Base-by-base conservation (phyloP, 2,329 filamentous ascomycete species). In the Raffaelea deltoideospora region DNA sequence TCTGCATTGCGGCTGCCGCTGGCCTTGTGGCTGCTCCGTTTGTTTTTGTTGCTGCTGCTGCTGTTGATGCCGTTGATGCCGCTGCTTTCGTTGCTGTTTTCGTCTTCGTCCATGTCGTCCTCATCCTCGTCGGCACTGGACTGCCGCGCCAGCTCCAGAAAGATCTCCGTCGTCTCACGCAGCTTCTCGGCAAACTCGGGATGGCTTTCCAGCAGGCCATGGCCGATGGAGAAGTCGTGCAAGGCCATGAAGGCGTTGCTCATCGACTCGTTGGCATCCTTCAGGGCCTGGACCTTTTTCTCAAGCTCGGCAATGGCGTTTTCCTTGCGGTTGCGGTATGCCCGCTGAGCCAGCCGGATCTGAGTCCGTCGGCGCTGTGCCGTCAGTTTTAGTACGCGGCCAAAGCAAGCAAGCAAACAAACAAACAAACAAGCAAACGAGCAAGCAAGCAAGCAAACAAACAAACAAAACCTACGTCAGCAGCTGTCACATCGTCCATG, bases 311-410 rank as follows among this genome's bases (percentile, higher is more conserved):
- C 69, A 38, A 93, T 88, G 5, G 81, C 80, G 18, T 70, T 78
- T 51, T 93, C 86, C 56, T 93, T 93, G 35, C 86, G 76, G 49
- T 80, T 74, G 14, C 86, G 74, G 51, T 93, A 93, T 1, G 84
- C 84, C 45, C 85, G 67, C 54, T 93, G 86, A 2, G 86, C 86
- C 37, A 88, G 69, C 19, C 86, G 76, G 44, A 94, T 90, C 53
- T 94, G 86, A 5, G 83, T 88, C 37, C 86, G 72, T 36, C 86
- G 79, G 43, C 84, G 78, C 80, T 57, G 39, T 28, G 82, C 29
- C 27, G 19, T 29, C 21, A 33, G 41, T 32, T 18, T 29, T n/a
- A n/a, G n/a, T n/a, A n/a, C n/a, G n/a, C n/a, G n/a, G n/a, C n/a
- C n/a, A n/a, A n/a, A n/a, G n/a, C n/a, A n/a, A n/a, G n/a, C n/a